These are phyloP conservation scores for Auxenochlorella protothecoides DNA, from an alignment of 139 green algal species.

Conservation along the genomic window DNA sequence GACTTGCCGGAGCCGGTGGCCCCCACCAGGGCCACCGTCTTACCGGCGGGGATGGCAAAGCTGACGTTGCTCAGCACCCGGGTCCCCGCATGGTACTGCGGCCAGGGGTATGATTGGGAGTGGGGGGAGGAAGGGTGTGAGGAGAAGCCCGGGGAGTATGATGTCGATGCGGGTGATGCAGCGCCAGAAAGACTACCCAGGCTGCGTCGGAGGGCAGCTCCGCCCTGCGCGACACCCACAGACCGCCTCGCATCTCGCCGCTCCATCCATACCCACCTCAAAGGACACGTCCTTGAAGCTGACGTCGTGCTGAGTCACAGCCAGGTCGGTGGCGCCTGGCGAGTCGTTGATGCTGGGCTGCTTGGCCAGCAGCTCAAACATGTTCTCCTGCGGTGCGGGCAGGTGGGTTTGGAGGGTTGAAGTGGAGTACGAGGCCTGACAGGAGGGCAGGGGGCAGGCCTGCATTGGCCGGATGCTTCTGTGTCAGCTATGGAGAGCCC, in stretches of 20 bases:
- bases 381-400: slow-evolving; percentile 29
- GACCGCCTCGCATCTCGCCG: background rate
- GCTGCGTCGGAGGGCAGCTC: background rate
- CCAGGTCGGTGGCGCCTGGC: slow-evolving; percentile 40
- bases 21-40: slow-evolving; percentile 58
- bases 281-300: slow-evolving; percentile 58
- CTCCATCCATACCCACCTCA: background rate
- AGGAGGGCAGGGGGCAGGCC: too few relatives aligned
- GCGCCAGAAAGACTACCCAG: too few relatives aligned
- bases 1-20: slow-evolving; percentile 85
- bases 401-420: too few relatives aligned
- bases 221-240: background rate
- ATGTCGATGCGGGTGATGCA: too few relatives aligned
- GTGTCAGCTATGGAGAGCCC: too few relatives aligned
- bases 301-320: slow-evolving; percentile 13
- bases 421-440: too few relatives aligned
- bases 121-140: too few relatives aligned
- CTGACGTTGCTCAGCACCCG: slow-evolving; percentile 50
- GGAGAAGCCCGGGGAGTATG: background rate
- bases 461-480: too few relatives aligned
- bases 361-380: slow-evolving; percentile 55
- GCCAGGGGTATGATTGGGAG: background rate
- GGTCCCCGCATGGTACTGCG: background rate
- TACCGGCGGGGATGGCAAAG: slow-evolving; percentile 43
- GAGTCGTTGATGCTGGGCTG: slow-evolving; percentile 38